Percentiles rank a stretch among this genome's conserved stretches.
Evolutionary conservation across 805 yeast species (phyloP).

Genomic region (Starmerella etchellsii): DNA sequence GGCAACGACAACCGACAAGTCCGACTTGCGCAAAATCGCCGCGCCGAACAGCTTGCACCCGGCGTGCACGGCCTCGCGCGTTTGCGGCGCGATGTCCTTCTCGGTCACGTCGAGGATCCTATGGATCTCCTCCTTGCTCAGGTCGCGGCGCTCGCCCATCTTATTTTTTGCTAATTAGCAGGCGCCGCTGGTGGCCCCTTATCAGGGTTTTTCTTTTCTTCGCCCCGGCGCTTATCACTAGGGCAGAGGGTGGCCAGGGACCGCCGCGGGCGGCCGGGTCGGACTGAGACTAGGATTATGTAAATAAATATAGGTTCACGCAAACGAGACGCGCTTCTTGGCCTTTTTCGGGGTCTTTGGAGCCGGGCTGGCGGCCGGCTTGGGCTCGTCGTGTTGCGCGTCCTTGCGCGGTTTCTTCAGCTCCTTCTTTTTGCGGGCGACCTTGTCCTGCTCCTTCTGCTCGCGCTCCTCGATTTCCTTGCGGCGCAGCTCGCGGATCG

Average conservation of each 20-base stretch:
- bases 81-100: slow-evolving; percentile 14
- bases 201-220: not conserved
- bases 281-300: too few relatives aligned
- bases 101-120: slow-evolving; percentile 18
- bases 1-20: slow-evolving; percentile 16
- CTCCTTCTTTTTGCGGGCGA: slow-evolving; percentile 68
- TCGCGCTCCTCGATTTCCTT: slow-evolving; percentile 81
- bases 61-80: slow-evolving; percentile 10
- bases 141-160: not conserved
- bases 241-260: too few relatives aligned
- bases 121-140: not conserved
- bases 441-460: slow-evolving; percentile 47
- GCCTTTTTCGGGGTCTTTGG: slow-evolving; percentile 30
- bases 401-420: slow-evolving; percentile 31
- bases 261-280: too few relatives aligned
- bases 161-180: too few relatives aligned
- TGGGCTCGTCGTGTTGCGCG: slow-evolving; percentile 1
- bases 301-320: not conserved
- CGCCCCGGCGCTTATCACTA: too few relatives aligned
- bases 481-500: slow-evolving; percentile 72
- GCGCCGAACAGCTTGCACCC: slow-evolving; percentile 21
- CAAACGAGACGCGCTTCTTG: slow-evolving; percentile 16
- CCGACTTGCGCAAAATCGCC: slow-evolving; percentile 17
- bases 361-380: too few relatives aligned
- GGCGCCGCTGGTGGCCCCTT: not conserved